Conservation (phyloP, 345 rosid species). For the Hibiscus trionum region DNA sequence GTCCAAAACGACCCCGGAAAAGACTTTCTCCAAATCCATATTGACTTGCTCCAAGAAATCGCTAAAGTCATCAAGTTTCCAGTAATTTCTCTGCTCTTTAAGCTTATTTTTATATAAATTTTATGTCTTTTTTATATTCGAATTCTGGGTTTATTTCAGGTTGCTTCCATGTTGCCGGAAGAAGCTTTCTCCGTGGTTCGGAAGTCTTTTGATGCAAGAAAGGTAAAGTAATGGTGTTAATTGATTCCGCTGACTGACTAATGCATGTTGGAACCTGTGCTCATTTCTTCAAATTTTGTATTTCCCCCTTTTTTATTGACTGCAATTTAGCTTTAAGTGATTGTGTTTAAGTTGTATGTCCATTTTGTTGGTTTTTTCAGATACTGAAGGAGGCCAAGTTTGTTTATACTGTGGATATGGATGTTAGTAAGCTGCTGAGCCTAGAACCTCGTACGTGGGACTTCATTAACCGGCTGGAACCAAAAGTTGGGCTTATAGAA, state of each 20-base stretch:
- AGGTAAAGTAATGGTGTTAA: constrained; percentile 28
- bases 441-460: constrained; percentile 85
- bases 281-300: background rate
- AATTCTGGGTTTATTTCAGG: constrained; percentile 29
- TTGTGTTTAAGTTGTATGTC: background rate
- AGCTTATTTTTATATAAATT: background rate
- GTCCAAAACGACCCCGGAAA: constrained; percentile 78
- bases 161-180: constrained; percentile 75
- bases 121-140: background rate
- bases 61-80: constrained; percentile 79
- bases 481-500: constrained; percentile 63
- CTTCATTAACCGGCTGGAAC: constrained; percentile 65
- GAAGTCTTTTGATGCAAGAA: constrained; percentile 93
- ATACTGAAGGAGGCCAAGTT: constrained; percentile 74
- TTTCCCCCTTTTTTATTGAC: background rate
- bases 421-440: constrained; percentile 58
- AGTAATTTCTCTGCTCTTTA: constrained; percentile 26
- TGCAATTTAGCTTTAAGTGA: background rate
- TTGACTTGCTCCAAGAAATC: constrained; percentile 65
- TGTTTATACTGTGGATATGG: constrained; percentile 85
- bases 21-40: constrained; percentile 58
- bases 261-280: background rate
- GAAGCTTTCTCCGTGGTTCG: constrained; percentile 81
- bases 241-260: too few relatives aligned
- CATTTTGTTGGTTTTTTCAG: constrained; percentile 28